Evolutionary conservation across 2,329 filamentous ascomycete species (phyloP), one percentile per base, ranked within the genome.

Genomic region (Trichoderma sp.): DNA sequence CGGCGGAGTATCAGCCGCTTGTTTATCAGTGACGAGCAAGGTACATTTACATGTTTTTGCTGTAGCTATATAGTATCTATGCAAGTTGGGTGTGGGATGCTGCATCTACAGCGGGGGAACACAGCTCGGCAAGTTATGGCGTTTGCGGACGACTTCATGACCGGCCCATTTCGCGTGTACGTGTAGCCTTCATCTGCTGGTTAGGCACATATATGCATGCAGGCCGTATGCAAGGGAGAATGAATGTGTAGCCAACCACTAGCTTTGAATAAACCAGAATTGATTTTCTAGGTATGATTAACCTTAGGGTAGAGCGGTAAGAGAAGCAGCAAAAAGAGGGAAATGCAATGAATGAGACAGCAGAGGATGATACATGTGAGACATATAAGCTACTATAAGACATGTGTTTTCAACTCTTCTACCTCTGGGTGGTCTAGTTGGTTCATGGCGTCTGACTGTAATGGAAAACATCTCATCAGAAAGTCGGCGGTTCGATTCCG

Each of bases 401-500:
- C 16, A 7, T 5, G 3, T 8, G 0, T 7, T 49, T 11, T n/a
- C 51, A 69, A 66, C 66, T 68, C 66, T 69, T 66, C 67, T 55
- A 37, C 61, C 74, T 75, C 74, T 71, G 73, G 71, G 73, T 75
- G 72, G 74, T 75, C 74, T 75, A 75, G 74, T 74, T 75, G 74
- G 74, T 73, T 75, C 69, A 75, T 75, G 74, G 74, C 74, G 73
- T 75, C 70, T 68, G 74, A 70, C 74, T 75, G 74, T 75, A 75
- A 75, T 69, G 68, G 72, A 52, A 55, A 39, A 68, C 69, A 71
- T 71, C 68, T 72, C 69, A 75, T 70, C 74, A 68, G 70, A 75
- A 74, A 70, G 74, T 75, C 74, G 73, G 72, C 73, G 74, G 74
- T 75, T 75, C 73, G 74, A 75, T 69, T 75, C 73, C 74, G 72